Base-by-base conservation (phyloP, 2,329 filamentous ascomycete genomes). In the Colletotrichum agaves region DNA sequence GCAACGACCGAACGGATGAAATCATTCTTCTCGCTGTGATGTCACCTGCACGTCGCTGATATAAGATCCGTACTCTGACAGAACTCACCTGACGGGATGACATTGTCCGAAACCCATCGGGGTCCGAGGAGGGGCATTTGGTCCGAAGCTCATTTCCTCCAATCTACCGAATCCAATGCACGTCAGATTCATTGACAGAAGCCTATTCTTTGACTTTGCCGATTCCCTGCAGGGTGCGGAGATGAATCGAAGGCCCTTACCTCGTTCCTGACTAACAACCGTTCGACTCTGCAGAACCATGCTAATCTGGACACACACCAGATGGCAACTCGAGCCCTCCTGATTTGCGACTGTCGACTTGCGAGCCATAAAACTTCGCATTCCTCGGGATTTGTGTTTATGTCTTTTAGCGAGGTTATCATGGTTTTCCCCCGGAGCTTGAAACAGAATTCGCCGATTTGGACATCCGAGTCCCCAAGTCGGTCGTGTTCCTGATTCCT, bases 111-210 rank as follows among this genome's bases (percentile, higher is more conserved):
- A 41, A 31, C 37, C 21, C 35, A 11, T 39, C 2, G 27, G 6
- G 46, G 50, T 31, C 43, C 43, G 43, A 44, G 44, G 27, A 39
- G 61, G 41, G 2, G 37, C 19, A 8, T 8, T 52, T 33, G 37
- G 19, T 35, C 31, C n/a, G 35, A 56, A 33, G 47, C 47, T 43
- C 23, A 57, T 13, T 11, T 3, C 17, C 13, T 17, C 3, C 3
- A 13, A 15, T n/a, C 8, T 50, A 41, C 58, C 41, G 39, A 10
- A 33, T 52, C 31, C 19, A 21, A 47, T 50, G 35, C 63, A 63
- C 13, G 50, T 55, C 19, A 44, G 50, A 37, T 27, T 63, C 41
- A 57, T 63, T 50, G 43, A 44, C 63, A 19, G 58, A 52, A 43
- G 55, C 17, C 35, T 21, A 52, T 12, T 11, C 5, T 41, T 33